Base-by-base conservation (phyloP, 768 basidiomycete species). In the Mycena maculata region DNA sequence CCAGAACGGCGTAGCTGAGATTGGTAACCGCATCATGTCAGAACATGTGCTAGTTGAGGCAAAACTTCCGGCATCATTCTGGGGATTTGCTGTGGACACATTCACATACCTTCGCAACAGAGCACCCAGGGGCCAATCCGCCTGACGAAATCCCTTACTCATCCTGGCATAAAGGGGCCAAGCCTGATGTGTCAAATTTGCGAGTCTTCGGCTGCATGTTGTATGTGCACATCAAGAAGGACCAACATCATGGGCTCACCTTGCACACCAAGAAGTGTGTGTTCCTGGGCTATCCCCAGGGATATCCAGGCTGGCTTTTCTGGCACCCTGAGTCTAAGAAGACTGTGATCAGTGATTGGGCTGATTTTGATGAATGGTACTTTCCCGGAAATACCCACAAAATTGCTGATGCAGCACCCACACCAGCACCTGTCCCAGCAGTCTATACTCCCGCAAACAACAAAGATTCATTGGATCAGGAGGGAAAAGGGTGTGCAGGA, bases 1-100 rank as follows among this genome's bases (percentile, higher is more conserved):
- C 71, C 80, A 85, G 54, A 87, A 86, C 65, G 79, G 82, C 23
- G 75, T 83, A 5, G 81, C 82, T 2, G 82, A 87, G 65, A 66
- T 78, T 2, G 66, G 69, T 2, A 85, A 85, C 42, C 65, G 76
- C 3, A 79, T 78, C 0, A 70, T 86, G 30, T 65, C 72, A 0
- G 77, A 83, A 23, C 71, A 65, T 18, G 72, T 84, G 73, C 72
- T 83, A 5, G 30, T 44, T 27, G 65, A 74, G 45, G 61, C 71
- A 25, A 48, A 68, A 55, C 56, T 75, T 41, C 71, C 74, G 25
- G 33, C 57, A 25, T 58, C 57, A 10, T 76, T 76, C 62, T 76
- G 72, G 74, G 68, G 53, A 11, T 47, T 69, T 31, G 75, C 68
- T 38, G 66, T 78, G 10, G 36, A 62, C 42, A 68, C 71, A 8